Evolutionary conservation across 495 filamentous ascomycete species (phyloP), one percentile per base, ranked within the genome.

Genomic region (Diplogelasinospora grovesii): DNA sequence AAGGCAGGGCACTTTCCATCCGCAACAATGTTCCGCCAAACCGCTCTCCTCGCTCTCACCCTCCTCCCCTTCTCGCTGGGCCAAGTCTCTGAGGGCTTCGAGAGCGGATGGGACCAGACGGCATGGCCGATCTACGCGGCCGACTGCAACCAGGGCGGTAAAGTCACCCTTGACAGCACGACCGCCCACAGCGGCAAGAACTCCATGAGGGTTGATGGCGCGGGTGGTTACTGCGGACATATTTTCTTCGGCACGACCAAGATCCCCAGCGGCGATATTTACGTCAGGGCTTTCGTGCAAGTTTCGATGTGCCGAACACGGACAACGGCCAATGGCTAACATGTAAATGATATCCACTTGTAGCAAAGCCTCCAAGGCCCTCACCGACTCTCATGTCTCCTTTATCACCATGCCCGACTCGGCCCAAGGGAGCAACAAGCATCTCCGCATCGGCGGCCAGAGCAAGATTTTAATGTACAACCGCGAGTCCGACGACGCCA

Each of bases 371-470:
- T 58, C 60, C 31, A 72, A 65, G 43, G 69, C 74, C 41, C 54
- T 77, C 11, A 74, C 69, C 24, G 60, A 59, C 57, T 61, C 63
- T 19, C 74, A 78, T 57, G 72, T 78, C 45, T 66, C 67, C 52
- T 77, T 78, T 62, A 78, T 78, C 56, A 75, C 71, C 14, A 78
- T 78, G 74, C 68, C 73, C 9, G 74, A 78, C 59, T 64, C 66
- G 5, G 60, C 69, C 27, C 73, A 73, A 41, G 72, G 64, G 45
- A 49, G 45, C 31, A 68, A 71, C 18, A 75, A 78, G 61, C 69
- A 77, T 51, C 73, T 78, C 16, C 72, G 74, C 41, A 74, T 78
- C 43, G 71, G 71, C 39, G 74, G 74, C 19, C 74, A 78, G 53
- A 65, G 50, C 64, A 59, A 68, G 39, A 75, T 78, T 43, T 50